phyloP scores from a whole-genome alignment of 352 stramenopile genomes.

The Pythium insidiosum region DNA sequence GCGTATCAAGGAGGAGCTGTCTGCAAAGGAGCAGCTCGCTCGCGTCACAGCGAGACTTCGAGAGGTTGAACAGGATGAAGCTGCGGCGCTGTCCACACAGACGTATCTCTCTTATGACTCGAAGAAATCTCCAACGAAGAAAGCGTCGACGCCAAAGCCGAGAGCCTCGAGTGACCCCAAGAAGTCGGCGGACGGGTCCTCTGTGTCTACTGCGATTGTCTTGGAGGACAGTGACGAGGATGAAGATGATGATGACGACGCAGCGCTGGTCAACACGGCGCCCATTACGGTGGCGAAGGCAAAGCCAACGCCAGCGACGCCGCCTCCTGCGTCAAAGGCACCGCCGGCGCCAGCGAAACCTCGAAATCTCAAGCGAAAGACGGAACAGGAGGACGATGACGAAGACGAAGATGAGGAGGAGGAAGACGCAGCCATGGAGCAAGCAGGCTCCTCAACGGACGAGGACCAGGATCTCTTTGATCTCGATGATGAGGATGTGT shows the following conservation, averaged over 20 bases:
- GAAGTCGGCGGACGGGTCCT: constrained; percentile 15
- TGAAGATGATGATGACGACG: background rate
- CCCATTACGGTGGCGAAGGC: background rate
- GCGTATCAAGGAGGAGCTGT: background rate
- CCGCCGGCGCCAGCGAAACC: constrained; percentile 2
- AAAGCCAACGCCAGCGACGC: background rate
- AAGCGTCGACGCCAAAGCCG: background rate
- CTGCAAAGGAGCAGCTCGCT: constrained; percentile 5
- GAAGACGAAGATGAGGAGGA: constrained; percentile 6
- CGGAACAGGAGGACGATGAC: constrained; percentile 11
- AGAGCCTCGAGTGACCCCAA: background rate
- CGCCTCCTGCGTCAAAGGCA: too few relatives aligned
- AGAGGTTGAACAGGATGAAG: constrained; percentile 2
- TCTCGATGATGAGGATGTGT: constrained; percentile 68
- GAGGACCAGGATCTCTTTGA: constrained; percentile 60
- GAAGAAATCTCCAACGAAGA: constrained; percentile 2
- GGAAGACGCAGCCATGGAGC: constrained; percentile 5
- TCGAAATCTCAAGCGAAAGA: constrained; percentile 9
- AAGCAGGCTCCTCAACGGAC: constrained; percentile 45
- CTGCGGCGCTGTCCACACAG: background rate
- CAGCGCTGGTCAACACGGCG: background rate
- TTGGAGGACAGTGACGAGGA: constrained; percentile 49
- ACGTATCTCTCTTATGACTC: constrained; percentile 13
- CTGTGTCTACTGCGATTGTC: constrained; percentile 36
- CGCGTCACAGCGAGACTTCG: constrained; percentile 1